A percentile compares a stretch with the other conserved stretches of the same genome.
phyloP scores from a whole-genome alignment of 192 early-diverging fungal genomes.

The Fimicolochytrium jonesii region DNA sequence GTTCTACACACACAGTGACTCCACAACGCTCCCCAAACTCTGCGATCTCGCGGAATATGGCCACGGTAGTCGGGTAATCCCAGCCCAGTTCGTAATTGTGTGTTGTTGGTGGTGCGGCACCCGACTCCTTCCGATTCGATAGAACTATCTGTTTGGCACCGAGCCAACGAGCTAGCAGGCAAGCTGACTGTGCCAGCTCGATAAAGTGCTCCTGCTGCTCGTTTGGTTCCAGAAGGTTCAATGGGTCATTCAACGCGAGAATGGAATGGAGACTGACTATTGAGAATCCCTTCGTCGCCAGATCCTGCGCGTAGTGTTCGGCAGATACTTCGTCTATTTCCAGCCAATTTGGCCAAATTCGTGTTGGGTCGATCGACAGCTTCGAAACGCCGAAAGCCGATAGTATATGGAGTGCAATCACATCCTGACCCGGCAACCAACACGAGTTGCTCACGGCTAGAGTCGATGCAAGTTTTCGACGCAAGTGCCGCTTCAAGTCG shows the following conservation, averaged over 20 bases:
- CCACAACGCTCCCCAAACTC: not conserved
- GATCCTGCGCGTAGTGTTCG: not conserved
- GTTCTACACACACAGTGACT: not conserved
- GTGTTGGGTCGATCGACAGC: not conserved
- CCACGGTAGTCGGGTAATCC: not conserved
- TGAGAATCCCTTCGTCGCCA: not conserved
- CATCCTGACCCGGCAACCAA: not conserved
- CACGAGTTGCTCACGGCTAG: slow-evolving; percentile 1
- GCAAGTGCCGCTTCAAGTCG: not conserved
- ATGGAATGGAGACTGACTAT: not conserved
- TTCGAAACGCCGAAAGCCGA: not conserved
- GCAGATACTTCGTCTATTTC: not conserved
- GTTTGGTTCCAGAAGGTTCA: not conserved
- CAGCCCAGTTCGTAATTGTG: not conserved
- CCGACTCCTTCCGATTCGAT: not conserved
- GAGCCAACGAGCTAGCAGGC: not conserved
- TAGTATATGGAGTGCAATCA: not conserved
- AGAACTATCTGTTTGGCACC: not conserved
- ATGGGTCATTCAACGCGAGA: not conserved
- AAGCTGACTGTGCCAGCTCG: not conserved
- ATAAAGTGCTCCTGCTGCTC: not conserved
- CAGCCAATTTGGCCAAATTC: not conserved
- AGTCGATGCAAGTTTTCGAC: not conserved
- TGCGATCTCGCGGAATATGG: not conserved
- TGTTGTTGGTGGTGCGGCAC: not conserved